Evolutionary conservation across 2,329 filamentous ascomycete genomes (phyloP).

Genomic region (Colletotrichum echinochloae): DNA sequence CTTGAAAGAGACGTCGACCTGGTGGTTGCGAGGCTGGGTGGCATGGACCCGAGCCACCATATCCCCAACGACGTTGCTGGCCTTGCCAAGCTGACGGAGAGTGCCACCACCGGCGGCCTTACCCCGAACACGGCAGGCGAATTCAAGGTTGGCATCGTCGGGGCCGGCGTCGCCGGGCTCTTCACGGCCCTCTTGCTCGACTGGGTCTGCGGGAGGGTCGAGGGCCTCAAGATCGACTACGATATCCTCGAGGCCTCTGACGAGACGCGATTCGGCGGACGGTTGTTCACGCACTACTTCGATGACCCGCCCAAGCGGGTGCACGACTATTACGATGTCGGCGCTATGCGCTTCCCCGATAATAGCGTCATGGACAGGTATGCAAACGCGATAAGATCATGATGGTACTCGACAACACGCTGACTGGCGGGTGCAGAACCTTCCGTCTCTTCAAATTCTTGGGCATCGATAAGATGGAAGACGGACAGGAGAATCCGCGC

Average conservation of each 20-base stretch:
- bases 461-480: not conserved
- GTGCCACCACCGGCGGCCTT: not conserved
- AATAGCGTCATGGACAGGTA: conserved; percentile 46
- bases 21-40: not conserved
- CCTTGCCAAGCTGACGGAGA: not conserved
- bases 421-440: not conserved
- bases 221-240: conserved; percentile 50
- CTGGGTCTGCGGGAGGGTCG: conserved; percentile 44
- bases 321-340: conserved; percentile 56
- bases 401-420: not conserved
- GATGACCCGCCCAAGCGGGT: conserved; percentile 1
- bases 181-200: conserved; percentile 51
- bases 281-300: conserved; percentile 51
- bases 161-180: conserved; percentile 52
- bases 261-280: conserved; percentile 48
- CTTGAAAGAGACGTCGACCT: not conserved
- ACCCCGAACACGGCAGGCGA: not conserved
- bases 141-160: conserved; percentile 49
- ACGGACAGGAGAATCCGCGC: not conserved
- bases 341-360: conserved; percentile 55
- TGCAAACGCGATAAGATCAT: not conserved
- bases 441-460: conserved; percentile 1
- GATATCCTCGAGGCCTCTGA: conserved; percentile 51
- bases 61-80: not conserved
- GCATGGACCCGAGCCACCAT: not conserved